A percentile compares a stretch with the other conserved stretches of the same genome.
Conservation (phyloP, 2,329 filamentous ascomycete species). For the Neofusicoccum sp. region DNA sequence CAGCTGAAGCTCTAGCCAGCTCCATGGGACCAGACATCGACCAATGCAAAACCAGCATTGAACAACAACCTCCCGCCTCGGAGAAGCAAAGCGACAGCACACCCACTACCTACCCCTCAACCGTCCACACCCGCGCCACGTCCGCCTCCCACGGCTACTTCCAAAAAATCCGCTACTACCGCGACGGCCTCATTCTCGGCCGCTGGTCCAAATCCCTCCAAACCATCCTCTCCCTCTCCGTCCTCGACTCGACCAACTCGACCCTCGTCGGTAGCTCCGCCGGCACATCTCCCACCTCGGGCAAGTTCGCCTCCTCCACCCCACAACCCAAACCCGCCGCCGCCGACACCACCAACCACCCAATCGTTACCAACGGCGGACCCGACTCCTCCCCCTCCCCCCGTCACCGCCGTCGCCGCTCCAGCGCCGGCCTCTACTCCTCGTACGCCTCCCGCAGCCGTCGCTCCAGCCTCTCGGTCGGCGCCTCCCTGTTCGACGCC, state of each 20-base stretch:
- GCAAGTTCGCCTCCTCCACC: background rate
- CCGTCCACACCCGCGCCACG: slow-evolving; percentile 4
- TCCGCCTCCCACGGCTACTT: slow-evolving; percentile 43
- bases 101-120: background rate
- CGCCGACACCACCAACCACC: background rate
- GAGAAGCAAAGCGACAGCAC: background rate
- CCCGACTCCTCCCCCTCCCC: background rate
- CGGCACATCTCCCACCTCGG: slow-evolving; percentile 16
- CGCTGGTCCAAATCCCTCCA: slow-evolving; percentile 54
- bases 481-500: slow-evolving; percentile 45
- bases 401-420: background rate
- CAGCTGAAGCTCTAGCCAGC: slow-evolving; percentile 50
- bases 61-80: slow-evolving; percentile 22
- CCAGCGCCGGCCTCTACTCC: slow-evolving; percentile 24
- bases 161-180: slow-evolving; percentile 55
- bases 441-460: background rate
- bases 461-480: slow-evolving; percentile 27
- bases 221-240: slow-evolving; percentile 48
- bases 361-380: background rate
- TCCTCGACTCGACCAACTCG: slow-evolving; percentile 34
- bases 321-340: background rate
- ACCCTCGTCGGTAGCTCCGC: slow-evolving; percentile 7
- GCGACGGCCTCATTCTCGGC: slow-evolving; percentile 46
- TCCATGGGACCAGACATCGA: slow-evolving; percentile 50
- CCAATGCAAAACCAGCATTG: slow-evolving; percentile 37